Base-by-base conservation (phyloP, 305 asterid species). In the Ajuga reptans region DNA sequence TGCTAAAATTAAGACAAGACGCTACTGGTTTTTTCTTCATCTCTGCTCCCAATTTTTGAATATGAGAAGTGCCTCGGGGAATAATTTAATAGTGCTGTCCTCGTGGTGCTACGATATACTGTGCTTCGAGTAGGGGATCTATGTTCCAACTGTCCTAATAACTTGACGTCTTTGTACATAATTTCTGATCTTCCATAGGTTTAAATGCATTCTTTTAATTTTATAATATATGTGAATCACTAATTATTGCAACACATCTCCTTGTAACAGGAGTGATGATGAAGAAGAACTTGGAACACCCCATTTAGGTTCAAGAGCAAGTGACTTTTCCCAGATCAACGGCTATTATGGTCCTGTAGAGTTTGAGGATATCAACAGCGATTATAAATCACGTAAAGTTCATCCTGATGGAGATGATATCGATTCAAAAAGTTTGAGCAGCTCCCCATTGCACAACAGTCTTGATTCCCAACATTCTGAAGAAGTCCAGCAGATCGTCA, bases 241-340 rank as follows among this genome's bases (percentile, higher is more conserved):
- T 73, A 37, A 41, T 57, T 37, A 63, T 36, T 69, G 18, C 42
- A n/a, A 21, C 15, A 34, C 64, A 21, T 49, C 51, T 81, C 74
- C 45, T 61, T 66, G 72, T 57, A 74, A 78, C 89, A 93, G 99
- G 95, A 82, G 85, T 81, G 94, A 82, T 72, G 86, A 84, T 2
- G 92, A 88, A 42, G 95, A 88, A 39, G 94, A 80, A 68, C 84
- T 76, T 77, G 89, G 82, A 71, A 79, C 75, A 31, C 79, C 88
- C 50, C 84, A 69, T 47, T 60, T 79, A 46, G 86, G 81, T 77
- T 75, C 95, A 50, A 57, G 66, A 69, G 71, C 74, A 11, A 77
- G 81, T 75, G 82, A 82, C 51, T 84, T 78, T 81, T 64, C 91
- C 63, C 83, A 71, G 72, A 77, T 73, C 76, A 81, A 77, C 78